Evolutionary conservation across 345 rosid genomes (phyloP).

Genomic region (Psidium guajava): DNA sequence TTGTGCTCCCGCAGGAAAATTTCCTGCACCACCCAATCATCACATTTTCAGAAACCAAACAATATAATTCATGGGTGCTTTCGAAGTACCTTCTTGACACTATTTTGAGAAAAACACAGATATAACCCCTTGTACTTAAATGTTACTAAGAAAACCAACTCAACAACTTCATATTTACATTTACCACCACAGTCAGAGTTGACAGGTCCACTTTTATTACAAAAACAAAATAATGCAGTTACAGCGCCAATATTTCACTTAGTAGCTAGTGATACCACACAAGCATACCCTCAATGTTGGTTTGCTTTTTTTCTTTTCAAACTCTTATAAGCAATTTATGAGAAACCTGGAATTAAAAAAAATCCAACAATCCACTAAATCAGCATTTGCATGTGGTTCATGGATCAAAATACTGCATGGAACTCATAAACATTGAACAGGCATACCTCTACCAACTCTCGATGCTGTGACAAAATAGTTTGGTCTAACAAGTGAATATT

Average conservation of each 20-base stretch:
- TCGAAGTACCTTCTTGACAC: not conserved
- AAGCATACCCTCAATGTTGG: not conserved
- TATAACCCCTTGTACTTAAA: not conserved
- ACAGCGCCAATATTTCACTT: not conserved
- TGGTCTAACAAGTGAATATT: conserved; percentile 27
- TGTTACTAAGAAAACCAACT: not conserved
- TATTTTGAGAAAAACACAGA: not conserved
- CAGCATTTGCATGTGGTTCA: not conserved
- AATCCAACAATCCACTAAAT: not conserved
- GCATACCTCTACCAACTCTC: conserved; percentile 33
- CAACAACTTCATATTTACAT: not conserved
- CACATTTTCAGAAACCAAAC: not conserved
- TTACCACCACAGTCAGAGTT: not conserved
- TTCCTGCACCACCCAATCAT: conserved; percentile 15
- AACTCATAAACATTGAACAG: not conserved
- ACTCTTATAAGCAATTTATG: not conserved
- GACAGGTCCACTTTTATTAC: not conserved
- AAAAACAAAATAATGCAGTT: not conserved
- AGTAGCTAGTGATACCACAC: not conserved
- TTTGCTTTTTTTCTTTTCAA: not conserved
- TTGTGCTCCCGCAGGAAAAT: conserved; percentile 12
- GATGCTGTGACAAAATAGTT: conserved; percentile 16
- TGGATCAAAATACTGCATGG: not conserved
- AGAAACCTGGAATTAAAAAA: not conserved
- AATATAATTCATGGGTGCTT: not conserved